phyloP scores from a whole-genome alignment of 2,329 filamentous ascomycete species.

The Penicillium thymicola region DNA sequence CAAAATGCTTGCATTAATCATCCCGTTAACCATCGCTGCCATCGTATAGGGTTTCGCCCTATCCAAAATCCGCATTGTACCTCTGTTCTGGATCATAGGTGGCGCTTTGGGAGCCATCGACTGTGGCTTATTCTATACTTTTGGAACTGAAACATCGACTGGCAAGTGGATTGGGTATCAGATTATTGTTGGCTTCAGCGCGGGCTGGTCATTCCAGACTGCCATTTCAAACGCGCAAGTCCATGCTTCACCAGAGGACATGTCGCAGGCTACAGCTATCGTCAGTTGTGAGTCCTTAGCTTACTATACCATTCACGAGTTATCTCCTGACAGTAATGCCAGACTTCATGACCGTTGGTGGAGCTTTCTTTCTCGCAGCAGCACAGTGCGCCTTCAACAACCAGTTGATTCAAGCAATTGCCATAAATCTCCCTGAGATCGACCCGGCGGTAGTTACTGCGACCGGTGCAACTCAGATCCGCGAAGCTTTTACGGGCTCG shows the following conservation, averaged over 20 bases:
- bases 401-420: slow-evolving; percentile 16
- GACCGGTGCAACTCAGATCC: slow-evolving; percentile 10
- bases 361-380: slow-evolving; percentile 30
- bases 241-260: neutral
- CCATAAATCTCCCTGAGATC: neutral
- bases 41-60: slow-evolving; percentile 29
- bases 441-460: neutral
- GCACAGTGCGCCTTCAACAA: slow-evolving; percentile 33
- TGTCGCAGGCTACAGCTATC: slow-evolving; percentile 1
- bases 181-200: slow-evolving; percentile 20
- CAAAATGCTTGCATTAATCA: slow-evolving; percentile 43
- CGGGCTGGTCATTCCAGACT: slow-evolving; percentile 20
- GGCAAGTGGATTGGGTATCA: slow-evolving; percentile 27
- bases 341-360: slow-evolving; percentile 15
- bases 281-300: neutral
- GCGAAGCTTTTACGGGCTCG: neutral
- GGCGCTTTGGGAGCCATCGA: slow-evolving; percentile 29
- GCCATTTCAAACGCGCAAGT: neutral
- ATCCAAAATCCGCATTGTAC: slow-evolving; percentile 26
- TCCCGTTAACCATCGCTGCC: slow-evolving; percentile 31
- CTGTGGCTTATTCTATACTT: slow-evolving; percentile 34
- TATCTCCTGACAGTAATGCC: neutral
- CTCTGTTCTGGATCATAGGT: slow-evolving; percentile 28
- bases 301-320: neutral
- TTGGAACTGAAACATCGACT: slow-evolving; percentile 25